A percentile compares a stretch with the other conserved stretches of the same genome.
phyloP scores from a whole-genome alignment of 257 asterid genomes.

The Solanum pimpinellifolium region DNA sequence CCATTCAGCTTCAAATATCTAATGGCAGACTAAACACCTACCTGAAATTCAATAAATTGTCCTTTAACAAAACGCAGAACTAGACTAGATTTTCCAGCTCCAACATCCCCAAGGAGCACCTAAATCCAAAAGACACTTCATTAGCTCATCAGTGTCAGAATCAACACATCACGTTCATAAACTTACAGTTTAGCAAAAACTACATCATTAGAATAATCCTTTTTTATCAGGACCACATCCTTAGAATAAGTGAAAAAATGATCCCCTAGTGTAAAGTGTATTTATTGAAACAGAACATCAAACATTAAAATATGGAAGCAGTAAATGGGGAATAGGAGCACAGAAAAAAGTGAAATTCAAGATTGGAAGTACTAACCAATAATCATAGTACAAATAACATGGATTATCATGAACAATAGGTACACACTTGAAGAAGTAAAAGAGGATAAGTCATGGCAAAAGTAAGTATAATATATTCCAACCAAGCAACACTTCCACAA shows the following conservation, averaged over 20 bases:
- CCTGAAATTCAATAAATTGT: slow-evolving; percentile 83
- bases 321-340: not conserved
- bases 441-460: not conserved
- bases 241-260: not conserved
- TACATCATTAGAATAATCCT: not conserved
- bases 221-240: not conserved
- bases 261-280: not conserved
- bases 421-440: not conserved
- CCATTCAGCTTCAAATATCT: not conserved
- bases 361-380: not conserved
- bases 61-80: slow-evolving; percentile 84
- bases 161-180: not conserved
- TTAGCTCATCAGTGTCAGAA: not conserved
- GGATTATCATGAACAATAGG: not conserved
- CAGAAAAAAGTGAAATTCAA: not conserved
- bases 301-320: not conserved
- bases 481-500: not conserved
- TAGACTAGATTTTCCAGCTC: slow-evolving; percentile 83
- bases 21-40: slow-evolving; percentile 3
- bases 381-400: not conserved
- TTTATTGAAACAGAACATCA: not conserved
- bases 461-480: not conserved
- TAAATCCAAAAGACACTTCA: not conserved
- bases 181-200: not conserved
- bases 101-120: slow-evolving; percentile 93